A percentile compares a stretch with the other conserved stretches of the same genome.
Conservation (phyloP, 75 land plant species). For the Selaginella tamariscina region DNA sequence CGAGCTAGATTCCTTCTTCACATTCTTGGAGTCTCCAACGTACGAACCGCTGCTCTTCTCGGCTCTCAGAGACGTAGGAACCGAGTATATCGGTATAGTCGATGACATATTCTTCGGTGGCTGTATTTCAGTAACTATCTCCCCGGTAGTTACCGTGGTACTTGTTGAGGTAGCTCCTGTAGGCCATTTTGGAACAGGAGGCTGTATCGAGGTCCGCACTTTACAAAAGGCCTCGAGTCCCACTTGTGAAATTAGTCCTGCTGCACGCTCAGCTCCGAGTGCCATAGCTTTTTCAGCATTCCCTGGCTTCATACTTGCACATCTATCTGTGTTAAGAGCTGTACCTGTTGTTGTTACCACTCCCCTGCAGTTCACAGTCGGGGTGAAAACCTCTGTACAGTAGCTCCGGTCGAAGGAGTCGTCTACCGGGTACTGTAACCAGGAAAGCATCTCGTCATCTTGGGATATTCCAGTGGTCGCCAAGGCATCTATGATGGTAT, state of each 20-base stretch:
- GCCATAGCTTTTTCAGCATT: conserved; percentile 28
- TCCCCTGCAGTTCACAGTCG: not conserved
- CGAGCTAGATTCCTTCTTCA: not conserved
- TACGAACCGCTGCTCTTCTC: not conserved
- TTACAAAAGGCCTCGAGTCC: conserved; percentile 27
- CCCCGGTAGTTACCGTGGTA: not conserved
- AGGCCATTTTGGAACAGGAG: conserved; percentile 8
- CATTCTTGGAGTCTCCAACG: not conserved
- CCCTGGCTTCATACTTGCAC: not conserved
- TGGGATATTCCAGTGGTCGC: too few relatives aligned
- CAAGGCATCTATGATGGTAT: too few relatives aligned
- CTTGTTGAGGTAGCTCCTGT: not conserved
- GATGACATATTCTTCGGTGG: too few relatives aligned
- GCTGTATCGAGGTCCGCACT: conserved; percentile 20
- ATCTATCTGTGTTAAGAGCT: too few relatives aligned
- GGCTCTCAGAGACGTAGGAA: not conserved
- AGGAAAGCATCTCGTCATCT: conserved; percentile 28
- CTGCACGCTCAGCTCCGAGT: conserved; percentile 28
- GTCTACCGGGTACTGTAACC: conserved; percentile 28
- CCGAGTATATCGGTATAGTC: too few relatives aligned
- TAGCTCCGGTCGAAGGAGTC: conserved; percentile 23
- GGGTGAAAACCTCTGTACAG: conserved; percentile 24
- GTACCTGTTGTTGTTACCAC: not conserved
- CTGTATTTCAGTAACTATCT: not conserved
- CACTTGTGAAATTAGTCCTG: conserved; percentile 20